These are phyloP conservation scores for Candida coquimbonensis DNA, from an alignment of 805 yeast species.

Conservation along the genomic window DNA sequence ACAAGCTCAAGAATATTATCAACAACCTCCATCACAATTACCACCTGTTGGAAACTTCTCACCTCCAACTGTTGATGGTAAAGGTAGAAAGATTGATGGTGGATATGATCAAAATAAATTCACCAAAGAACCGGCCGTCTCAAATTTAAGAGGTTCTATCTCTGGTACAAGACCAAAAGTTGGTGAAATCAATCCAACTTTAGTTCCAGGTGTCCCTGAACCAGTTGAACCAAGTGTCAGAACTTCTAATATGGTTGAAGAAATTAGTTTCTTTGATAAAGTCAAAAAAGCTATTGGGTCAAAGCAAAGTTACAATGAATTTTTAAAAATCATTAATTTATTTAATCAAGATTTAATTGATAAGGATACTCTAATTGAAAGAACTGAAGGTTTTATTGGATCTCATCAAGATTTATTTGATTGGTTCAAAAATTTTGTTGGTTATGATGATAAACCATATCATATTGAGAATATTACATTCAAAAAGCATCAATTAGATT, in stretches of 20 bases:
- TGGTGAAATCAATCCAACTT: conserved; percentile 47
- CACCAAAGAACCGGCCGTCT: conserved; percentile 27
- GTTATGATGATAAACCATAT: conserved; percentile 77
- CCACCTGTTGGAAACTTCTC: conserved; percentile 90
- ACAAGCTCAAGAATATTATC: conserved; percentile 22
- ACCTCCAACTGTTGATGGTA: conserved; percentile 42
- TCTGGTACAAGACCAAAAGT: conserved; percentile 17
- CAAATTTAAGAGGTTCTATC: conserved; percentile 29
- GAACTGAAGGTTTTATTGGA: conserved; percentile 83
- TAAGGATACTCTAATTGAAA: conserved; percentile 69
- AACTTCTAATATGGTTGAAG: conserved; percentile 66
- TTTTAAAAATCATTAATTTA: conserved; percentile 78
- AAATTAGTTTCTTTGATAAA: conserved; percentile 83
- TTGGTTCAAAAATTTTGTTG: conserved; percentile 92
- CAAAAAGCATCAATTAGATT: conserved; percentile 86
- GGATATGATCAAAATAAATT: conserved; percentile 12
- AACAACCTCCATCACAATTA: conserved; percentile 36
- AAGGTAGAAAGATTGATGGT: conserved; percentile 15
- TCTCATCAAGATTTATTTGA: conserved; percentile 67
- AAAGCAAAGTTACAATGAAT: conserved; percentile 87
- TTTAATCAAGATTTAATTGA: conserved; percentile 90
- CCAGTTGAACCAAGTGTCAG: conserved; percentile 57
- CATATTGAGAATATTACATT: conserved; percentile 80
- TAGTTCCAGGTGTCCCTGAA: conserved; percentile 82
- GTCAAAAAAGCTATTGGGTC: conserved; percentile 84